Conservation (phyloP, 2,329 filamentous ascomycete genomes). For the Diaporthe australafricana region DNA sequence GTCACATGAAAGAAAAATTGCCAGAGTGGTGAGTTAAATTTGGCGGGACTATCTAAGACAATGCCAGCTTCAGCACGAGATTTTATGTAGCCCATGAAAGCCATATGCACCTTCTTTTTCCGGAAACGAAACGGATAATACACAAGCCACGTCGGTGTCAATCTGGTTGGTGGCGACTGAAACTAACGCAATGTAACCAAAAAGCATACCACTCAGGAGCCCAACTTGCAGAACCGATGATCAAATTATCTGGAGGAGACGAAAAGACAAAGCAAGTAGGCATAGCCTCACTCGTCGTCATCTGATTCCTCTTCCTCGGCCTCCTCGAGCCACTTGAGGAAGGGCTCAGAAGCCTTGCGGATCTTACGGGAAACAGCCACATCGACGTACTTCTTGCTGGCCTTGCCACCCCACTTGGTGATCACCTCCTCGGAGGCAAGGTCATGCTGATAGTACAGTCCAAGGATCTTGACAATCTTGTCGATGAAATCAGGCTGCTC, state of each 20-base stretch:
- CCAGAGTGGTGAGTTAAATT: slow-evolving; percentile 4
- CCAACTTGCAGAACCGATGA: not conserved
- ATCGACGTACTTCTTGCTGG: slow-evolving; percentile 98
- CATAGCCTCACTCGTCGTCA: slow-evolving; percentile 46
- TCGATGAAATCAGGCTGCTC: slow-evolving; percentile 81
- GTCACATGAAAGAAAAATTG: not conserved
- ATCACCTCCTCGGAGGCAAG: slow-evolving; percentile 89
- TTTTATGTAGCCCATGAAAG: not conserved
- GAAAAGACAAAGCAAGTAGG: not conserved
- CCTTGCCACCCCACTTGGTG: slow-evolving; percentile 91
- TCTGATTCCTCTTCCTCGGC: slow-evolving; percentile 76
- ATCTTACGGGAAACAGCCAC: slow-evolving; percentile 91
- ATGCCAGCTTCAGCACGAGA: slow-evolving; percentile 3
- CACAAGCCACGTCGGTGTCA: slow-evolving; percentile 31
- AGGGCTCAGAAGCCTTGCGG: slow-evolving; percentile 92
- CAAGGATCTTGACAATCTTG: slow-evolving; percentile 86
- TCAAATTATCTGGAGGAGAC: not conserved
- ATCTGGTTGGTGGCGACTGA: slow-evolving; percentile 31
- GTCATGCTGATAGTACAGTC: slow-evolving; percentile 91
- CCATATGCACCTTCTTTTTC: not conserved
- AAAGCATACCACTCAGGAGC: not conserved
- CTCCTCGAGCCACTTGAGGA: slow-evolving; percentile 92
- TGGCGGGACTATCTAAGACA: not conserved
- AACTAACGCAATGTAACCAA: not conserved
- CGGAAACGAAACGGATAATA: slow-evolving; percentile 8